Base-by-base conservation (phyloP, 164 flowering plant species). In the Umbilicus rupestris region DNA sequence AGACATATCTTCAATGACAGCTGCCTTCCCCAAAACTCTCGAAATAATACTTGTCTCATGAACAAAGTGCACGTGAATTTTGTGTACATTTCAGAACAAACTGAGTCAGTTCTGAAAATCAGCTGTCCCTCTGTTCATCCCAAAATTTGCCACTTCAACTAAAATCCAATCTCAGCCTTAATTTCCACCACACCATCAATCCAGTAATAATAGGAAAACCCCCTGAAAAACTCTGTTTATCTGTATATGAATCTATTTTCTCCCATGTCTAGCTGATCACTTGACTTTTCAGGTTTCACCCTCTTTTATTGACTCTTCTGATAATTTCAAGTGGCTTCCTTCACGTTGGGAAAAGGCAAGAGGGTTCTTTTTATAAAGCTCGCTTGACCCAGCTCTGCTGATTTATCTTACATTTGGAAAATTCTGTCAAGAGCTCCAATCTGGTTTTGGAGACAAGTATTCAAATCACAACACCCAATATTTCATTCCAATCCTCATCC, bases 381-480 rank as follows among this genome's bases (percentile, higher is more conserved):
- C n/a, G n/a, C n/a, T 50, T 26, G 33, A 55, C 33, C 60, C 35
- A 55, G 17, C 12, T 6, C 60, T 26, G 31, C 31, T 50, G 57
- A 50, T 50, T 20, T 22, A 55, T 3, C 6, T 55, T 28, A 6
- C 28, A 50, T 7, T 7, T 50, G 20, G 5, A 55, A 20, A 55
- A 16, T 9, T 55, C 60, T 55, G 31, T 29, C 19, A 55, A 55
- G 60, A 41, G 44, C 9, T 41, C 14, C 37, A 33, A 33, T 33
- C 37, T 33, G 37, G 37, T 33, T 55, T 65, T 68, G n/a, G 35
- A 66, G 59, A 65, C 28, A 55, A 39, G 20, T 7, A 59, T 29
- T 33, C 2, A 52, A 52, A 24, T 52, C 59, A 52, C 59, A 55
- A 55, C 31, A 41, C 44, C 44, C 60, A 24, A 12, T 28, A 28